These are phyloP conservation scores for Thamnidium elegans DNA, from an alignment of 192 early-diverging fungal genomes.

Conservation along the genomic window DNA sequence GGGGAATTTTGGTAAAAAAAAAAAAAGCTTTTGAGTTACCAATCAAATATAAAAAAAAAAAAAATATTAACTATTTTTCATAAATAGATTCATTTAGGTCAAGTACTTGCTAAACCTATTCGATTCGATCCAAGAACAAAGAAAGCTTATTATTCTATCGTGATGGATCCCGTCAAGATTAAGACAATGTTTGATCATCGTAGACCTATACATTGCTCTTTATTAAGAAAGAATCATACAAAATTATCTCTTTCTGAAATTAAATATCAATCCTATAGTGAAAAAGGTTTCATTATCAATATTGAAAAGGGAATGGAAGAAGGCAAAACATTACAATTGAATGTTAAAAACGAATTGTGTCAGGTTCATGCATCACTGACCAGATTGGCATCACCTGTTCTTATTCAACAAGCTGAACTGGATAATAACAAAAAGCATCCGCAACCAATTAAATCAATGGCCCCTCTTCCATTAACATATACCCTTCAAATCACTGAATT, in stretches of 20 bases:
- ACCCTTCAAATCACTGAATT: slow-evolving; percentile 30
- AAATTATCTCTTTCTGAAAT: background rate
- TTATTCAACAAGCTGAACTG: background rate
- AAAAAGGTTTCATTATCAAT: slow-evolving; percentile 21
- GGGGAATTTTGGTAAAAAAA: slow-evolving; percentile 15
- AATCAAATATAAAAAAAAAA: background rate
- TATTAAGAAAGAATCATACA: slow-evolving; percentile 5
- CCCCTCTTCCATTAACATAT: slow-evolving; percentile 21
- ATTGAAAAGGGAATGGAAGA: slow-evolving; percentile 25
- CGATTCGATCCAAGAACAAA: slow-evolving; percentile 29
- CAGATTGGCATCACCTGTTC: slow-evolving; percentile 9
- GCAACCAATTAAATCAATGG: background rate
- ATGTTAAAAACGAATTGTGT: slow-evolving; percentile 15
- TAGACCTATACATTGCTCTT: slow-evolving; percentile 27
- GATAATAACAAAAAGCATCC: background rate
- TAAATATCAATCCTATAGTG: slow-evolving; percentile 4
- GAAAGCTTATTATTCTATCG: slow-evolving; percentile 16
- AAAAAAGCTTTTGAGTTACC: background rate
- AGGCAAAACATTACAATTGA: slow-evolving; percentile 20
- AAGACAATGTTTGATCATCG: slow-evolving; percentile 31
- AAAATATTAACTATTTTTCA: background rate
- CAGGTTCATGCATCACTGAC: slow-evolving; percentile 26
- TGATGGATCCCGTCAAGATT: slow-evolving; percentile 30
- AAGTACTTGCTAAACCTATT: slow-evolving; percentile 18
- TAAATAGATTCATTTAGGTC: slow-evolving; percentile 28